Evolutionary conservation across 2,329 filamentous ascomycete species (phyloP).

Genomic region (Lachnellula willkommii): DNA sequence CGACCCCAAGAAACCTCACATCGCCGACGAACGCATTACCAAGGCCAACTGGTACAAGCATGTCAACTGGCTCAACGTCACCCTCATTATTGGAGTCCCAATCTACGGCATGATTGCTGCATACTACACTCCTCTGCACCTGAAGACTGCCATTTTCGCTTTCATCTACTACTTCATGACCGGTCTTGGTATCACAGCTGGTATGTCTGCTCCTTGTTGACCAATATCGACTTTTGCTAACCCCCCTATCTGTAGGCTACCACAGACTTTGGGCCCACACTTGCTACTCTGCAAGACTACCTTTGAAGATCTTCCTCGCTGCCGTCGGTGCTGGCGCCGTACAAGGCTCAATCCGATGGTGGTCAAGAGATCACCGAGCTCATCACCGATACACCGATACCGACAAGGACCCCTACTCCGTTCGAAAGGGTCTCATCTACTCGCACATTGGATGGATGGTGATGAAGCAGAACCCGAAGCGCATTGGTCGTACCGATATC

Average conservation of each 20-base stretch:
- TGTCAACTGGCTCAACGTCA: slow-evolving; percentile 88
- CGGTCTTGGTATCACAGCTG: slow-evolving; percentile 72
- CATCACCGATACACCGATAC: slow-evolving; percentile 92
- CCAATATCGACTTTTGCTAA: neutral
- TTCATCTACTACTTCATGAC: slow-evolving; percentile 80
- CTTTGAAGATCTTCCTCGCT: slow-evolving; percentile 76
- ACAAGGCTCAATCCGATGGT: slow-evolving; percentile 83
- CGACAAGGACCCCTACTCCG: slow-evolving; percentile 86
- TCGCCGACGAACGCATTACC: slow-evolving; percentile 77
- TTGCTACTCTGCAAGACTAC: slow-evolving; percentile 71
- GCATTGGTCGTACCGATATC: slow-evolving; percentile 82
- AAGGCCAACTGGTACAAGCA: slow-evolving; percentile 84
- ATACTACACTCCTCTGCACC: slow-evolving; percentile 70
- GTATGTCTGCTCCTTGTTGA: slow-evolving; percentile 40
- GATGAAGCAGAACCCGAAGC: slow-evolving; percentile 88
- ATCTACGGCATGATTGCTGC: slow-evolving; percentile 66
- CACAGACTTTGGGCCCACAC: slow-evolving; percentile 83
- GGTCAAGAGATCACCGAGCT: slow-evolving; percentile 79
- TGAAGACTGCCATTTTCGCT: slow-evolving; percentile 68
- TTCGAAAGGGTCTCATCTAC: slow-evolving; percentile 81
- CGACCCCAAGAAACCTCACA: slow-evolving; percentile 70
- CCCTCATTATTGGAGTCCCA: slow-evolving; percentile 73
- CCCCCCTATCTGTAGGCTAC: slow-evolving; percentile 46
- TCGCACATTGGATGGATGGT: slow-evolving; percentile 87
- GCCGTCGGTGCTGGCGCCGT: slow-evolving; percentile 77